Percentiles rank a stretch among this genome's conserved stretches.
These are phyloP conservation scores for Fraxinus excelsior DNA, from an alignment of 257 asterid genomes.

Conservation along the genomic window DNA sequence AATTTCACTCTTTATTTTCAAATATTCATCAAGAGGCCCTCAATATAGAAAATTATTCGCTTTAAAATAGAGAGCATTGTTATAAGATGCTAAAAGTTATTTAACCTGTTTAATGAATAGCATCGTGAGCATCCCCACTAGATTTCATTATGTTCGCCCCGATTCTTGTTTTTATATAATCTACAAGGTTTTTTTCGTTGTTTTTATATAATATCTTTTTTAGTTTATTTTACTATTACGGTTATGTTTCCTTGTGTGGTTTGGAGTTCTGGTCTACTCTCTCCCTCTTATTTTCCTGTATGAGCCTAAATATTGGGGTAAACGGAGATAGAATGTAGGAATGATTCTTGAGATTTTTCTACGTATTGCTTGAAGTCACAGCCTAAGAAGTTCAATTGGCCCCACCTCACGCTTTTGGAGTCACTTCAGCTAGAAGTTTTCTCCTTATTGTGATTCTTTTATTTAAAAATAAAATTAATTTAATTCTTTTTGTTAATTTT, in stretches of 20 bases:
- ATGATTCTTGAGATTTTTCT: slow-evolving; percentile 4
- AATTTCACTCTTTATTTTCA: too few species aligned
- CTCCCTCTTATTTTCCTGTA: not conserved
- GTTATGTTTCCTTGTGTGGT: not conserved
- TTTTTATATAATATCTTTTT: not conserved
- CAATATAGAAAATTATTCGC: too few species aligned
- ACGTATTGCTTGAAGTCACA: not conserved
- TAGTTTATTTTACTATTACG: not conserved
- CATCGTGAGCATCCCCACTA: not conserved
- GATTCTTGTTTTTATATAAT: too few species aligned
- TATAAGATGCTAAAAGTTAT: not conserved
- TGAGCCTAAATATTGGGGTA: not conserved
- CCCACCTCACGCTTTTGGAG: not conserved
- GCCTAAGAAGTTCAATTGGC: not conserved
- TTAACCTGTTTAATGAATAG: not conserved
- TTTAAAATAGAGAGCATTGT: too few species aligned
- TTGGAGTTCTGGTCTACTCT: not conserved
- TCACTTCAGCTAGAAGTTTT: not conserved
- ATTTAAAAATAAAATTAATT: slow-evolving; percentile 2
- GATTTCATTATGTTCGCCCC: not conserved
- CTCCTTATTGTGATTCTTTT: not conserved
- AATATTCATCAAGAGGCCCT: too few species aligned
- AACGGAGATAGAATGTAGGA: slow-evolving; percentile 4
- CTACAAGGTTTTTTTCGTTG: not conserved
- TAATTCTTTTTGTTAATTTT: not conserved